Percentiles rank a stretch among this genome's conserved stretches.
phyloP scores from a whole-genome alignment of 2,329 filamentous ascomycete genomes.

The Waltergamsia citrina region DNA sequence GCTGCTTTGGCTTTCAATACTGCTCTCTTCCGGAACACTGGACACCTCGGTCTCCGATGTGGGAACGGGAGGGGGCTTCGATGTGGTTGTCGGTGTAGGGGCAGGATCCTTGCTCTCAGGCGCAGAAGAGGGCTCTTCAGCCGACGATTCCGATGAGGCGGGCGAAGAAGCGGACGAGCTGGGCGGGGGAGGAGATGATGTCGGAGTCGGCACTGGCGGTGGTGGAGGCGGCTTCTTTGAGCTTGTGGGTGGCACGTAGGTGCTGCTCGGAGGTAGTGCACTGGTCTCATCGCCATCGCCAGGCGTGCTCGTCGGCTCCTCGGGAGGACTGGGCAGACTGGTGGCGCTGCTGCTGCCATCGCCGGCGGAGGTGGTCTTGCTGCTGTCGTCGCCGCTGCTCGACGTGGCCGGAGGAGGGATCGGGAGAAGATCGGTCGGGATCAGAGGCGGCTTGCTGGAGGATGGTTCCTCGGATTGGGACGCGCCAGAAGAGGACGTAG shows the following conservation, averaged over 20 bases:
- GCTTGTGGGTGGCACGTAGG: too few relatives aligned
- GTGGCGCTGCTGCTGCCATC: too few relatives aligned
- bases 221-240: too few relatives aligned
- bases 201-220: neutral
- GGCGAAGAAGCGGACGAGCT: neutral
- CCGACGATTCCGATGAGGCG: neutral
- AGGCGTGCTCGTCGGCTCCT: too few relatives aligned
- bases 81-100: slow-evolving; percentile 7
- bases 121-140: neutral
- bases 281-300: too few relatives aligned
- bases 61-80: slow-evolving; percentile 10
- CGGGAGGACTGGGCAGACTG: too few relatives aligned
- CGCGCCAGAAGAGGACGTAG: slow-evolving; percentile 1
- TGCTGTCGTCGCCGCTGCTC: too few relatives aligned
- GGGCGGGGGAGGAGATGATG: neutral
- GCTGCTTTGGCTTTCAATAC: neutral
- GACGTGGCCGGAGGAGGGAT: neutral
- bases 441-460: neutral
- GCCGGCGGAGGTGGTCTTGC: too few relatives aligned
- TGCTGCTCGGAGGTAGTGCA: too few relatives aligned
- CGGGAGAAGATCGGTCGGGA: slow-evolving; percentile 1
- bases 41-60: neutral
- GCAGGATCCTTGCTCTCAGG: too few relatives aligned
- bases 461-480: too few relatives aligned
- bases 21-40: neutral